phyloP scores from a whole-genome alignment of 257 asterid genomes.

The Catharanthus roseus region DNA sequence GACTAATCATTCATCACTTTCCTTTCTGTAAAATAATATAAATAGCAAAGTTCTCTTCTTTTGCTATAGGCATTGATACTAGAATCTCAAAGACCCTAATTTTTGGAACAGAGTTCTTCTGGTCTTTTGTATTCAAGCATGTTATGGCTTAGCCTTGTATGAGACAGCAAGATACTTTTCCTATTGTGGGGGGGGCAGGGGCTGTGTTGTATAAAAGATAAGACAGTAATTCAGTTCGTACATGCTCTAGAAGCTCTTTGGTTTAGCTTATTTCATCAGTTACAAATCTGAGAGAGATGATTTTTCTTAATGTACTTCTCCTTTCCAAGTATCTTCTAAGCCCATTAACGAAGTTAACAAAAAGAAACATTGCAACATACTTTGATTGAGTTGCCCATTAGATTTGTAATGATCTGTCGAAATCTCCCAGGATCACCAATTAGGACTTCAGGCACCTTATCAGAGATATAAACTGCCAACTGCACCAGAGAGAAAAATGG shows the following conservation, averaged over 20 bases:
- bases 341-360: neutral
- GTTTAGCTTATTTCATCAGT: neutral
- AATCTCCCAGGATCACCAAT: constrained; percentile 97
- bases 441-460: constrained; percentile 63
- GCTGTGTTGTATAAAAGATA: neutral
- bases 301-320: neutral
- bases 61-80: neutral
- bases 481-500: constrained; percentile 27
- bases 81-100: neutral
- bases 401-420: constrained; percentile 82
- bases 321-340: neutral
- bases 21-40: neutral
- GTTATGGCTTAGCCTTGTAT: neutral
- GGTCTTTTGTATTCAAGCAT: neutral
- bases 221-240: neutral
- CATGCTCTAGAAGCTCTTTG: neutral
- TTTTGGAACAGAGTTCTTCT: neutral
- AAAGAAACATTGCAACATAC: constrained; percentile 42
- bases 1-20: neutral
- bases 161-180: too few species aligned
- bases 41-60: neutral
- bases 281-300: neutral
- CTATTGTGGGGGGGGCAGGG: too few species aligned
- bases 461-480: constrained; percentile 89
- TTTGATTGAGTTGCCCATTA: constrained; percentile 91